Evolutionary conservation across 441 rosid species (phyloP).

Genomic region (Mallotus repandus): DNA sequence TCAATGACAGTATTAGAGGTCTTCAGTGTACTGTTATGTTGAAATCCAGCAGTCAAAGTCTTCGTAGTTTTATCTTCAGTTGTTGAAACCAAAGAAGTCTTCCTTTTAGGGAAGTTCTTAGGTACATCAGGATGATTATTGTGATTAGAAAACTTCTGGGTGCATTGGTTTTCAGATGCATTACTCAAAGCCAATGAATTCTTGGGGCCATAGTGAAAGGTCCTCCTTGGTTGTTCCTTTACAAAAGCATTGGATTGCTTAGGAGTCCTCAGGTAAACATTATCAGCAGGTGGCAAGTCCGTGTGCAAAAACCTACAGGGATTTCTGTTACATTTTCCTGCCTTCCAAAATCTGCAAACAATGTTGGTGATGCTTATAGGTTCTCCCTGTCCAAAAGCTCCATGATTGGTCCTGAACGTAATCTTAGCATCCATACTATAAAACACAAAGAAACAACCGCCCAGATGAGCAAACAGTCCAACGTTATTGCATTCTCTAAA

Average conservation of each 20-base stretch:
- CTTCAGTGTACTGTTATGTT: background rate
- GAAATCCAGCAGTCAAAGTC: too few relatives aligned
- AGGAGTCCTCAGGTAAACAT: background rate
- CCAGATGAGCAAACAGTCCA: constrained; percentile 9
- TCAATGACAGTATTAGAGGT: background rate
- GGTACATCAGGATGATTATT: background rate
- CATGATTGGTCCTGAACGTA: background rate
- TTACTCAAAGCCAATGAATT: background rate
- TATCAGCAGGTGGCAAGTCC: background rate
- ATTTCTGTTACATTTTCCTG: constrained; percentile 29
- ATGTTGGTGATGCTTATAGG: background rate
- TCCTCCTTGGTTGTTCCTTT: constrained; percentile 10
- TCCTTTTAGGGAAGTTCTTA: background rate
- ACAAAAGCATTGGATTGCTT: background rate
- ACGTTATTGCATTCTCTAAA: background rate
- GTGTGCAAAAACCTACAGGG: constrained; percentile 30
- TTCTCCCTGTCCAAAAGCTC: constrained; percentile 1
- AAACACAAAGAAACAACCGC: constrained; percentile 11
- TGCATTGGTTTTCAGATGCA: background rate
- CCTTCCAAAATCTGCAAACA: constrained; percentile 17
- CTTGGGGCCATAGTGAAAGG: background rate
- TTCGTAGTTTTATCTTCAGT: background rate
- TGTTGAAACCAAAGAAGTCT: background rate
- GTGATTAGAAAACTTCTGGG: constrained; percentile 11
- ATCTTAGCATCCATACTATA: constrained; percentile 26